A percentile compares a stretch with the other conserved stretches of the same genome.
phyloP scores from a whole-genome alignment of 768 basidiomycete species.

The Gloeopeniophorella convolvens region DNA sequence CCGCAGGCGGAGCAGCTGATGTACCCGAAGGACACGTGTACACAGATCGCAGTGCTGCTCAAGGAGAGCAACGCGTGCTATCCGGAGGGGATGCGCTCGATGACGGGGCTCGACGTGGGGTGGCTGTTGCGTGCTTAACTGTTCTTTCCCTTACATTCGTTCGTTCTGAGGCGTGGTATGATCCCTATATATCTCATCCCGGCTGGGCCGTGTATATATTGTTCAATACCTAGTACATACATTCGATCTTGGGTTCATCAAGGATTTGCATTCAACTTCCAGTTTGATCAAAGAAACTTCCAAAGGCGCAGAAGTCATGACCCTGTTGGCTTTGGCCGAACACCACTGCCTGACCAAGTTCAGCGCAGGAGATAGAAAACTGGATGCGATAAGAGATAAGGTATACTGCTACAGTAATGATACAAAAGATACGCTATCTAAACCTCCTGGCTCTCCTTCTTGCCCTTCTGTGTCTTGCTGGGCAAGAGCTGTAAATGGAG shows the following conservation, averaged over 20 bases:
- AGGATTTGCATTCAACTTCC: too few species aligned
- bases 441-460: conserved; percentile 45
- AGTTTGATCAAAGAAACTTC: too few species aligned
- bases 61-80: conserved; percentile 74
- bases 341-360: not conserved
- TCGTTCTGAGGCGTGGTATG: too few species aligned
- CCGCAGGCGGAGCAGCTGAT: conserved; percentile 83
- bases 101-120: conserved; percentile 79
- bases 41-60: conserved; percentile 59
- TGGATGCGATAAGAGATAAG: conserved; percentile 3
- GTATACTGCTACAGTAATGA: conserved; percentile 17
- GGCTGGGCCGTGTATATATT: too few species aligned
- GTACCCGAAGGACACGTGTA: conserved; percentile 77
- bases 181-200: too few species aligned
- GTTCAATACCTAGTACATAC: too few species aligned
- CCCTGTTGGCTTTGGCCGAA: too few species aligned
- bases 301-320: too few species aligned
- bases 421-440: conserved; percentile 23
- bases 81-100: conserved; percentile 64
- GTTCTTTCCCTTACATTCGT: too few species aligned
- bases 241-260: too few species aligned
- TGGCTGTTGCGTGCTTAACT: conserved; percentile 49
- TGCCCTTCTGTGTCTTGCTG: conserved; percentile 46
- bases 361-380: not conserved
- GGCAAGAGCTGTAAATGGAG: conserved; percentile 30